Conservation (phyloP, 2,329 filamentous ascomycete genomes). For the Phyllosticta citrichinensis region DNA sequence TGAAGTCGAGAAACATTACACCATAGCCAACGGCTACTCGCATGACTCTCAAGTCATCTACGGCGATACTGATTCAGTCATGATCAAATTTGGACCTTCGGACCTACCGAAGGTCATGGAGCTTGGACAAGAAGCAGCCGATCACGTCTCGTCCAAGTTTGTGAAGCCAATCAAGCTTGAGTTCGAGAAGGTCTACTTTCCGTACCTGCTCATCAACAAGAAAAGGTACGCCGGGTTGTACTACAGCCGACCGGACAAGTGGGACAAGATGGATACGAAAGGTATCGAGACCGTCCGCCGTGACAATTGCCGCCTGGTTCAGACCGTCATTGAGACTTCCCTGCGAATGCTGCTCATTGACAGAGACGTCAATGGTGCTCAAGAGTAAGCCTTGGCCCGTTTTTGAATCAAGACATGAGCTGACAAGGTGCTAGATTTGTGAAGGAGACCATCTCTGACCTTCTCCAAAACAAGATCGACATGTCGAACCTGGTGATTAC, state of each 20-base stretch:
- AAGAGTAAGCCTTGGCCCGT: slow-evolving; percentile 58
- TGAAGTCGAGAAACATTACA: slow-evolving; percentile 87
- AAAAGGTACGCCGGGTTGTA: slow-evolving; percentile 97
- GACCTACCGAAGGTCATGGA: slow-evolving; percentile 87
- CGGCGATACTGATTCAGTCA: slow-evolving; percentile 97
- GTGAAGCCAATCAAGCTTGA: slow-evolving; percentile 96
- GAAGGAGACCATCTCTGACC: slow-evolving; percentile 87
- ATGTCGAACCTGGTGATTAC: slow-evolving; percentile 99
- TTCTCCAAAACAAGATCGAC: slow-evolving; percentile 94
- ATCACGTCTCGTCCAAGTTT: slow-evolving; percentile 84
- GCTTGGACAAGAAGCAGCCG: slow-evolving; percentile 83
- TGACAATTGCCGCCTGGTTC: slow-evolving; percentile 92
- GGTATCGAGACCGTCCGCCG: slow-evolving; percentile 96
- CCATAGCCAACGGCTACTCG: slow-evolving; percentile 84
- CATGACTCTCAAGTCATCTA: slow-evolving; percentile 97
- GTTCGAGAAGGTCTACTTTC: slow-evolving; percentile 98
- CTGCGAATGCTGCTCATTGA: slow-evolving; percentile 93
- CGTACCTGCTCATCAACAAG: slow-evolving; percentile 98
- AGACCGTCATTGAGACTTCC: slow-evolving; percentile 95
- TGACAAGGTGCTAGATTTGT: slow-evolving; percentile 61
- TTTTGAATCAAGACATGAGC: slow-evolving; percentile 16
- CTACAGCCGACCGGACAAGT: slow-evolving; percentile 90
- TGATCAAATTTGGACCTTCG: slow-evolving; percentile 94
- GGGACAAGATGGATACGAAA: slow-evolving; percentile 99
- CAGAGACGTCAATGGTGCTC: slow-evolving; percentile 76